These are phyloP conservation scores for Trapa incisa DNA, from an alignment of 345 rosid genomes.

Conservation along the genomic window DNA sequence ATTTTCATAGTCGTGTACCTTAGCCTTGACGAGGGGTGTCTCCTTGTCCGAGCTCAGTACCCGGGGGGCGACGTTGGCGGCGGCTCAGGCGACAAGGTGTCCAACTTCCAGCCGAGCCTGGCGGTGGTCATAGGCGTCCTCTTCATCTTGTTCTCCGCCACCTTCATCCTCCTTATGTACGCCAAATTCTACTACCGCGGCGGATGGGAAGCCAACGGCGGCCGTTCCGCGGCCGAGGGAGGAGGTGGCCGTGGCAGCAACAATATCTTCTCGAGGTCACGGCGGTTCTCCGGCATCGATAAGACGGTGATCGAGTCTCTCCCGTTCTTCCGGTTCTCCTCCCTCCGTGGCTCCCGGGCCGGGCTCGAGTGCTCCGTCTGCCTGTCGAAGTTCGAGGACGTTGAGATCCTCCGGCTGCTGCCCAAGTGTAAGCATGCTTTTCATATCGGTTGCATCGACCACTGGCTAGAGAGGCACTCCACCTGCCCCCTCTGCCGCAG, in stretches of 20 bases:
- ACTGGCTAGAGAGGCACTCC: conserved; percentile 83
- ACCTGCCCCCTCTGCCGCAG: conserved; percentile 81
- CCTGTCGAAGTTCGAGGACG: conserved; percentile 66
- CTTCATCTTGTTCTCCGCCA: conserved; percentile 46
- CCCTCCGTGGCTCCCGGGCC: conserved; percentile 55
- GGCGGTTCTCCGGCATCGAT: conserved; percentile 71
- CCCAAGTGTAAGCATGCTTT: conserved; percentile 87
- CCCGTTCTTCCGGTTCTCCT: conserved; percentile 77
- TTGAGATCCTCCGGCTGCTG: conserved; percentile 57
- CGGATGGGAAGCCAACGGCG: no score
- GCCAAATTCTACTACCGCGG: conserved; percentile 32
- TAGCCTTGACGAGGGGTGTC: neutral
- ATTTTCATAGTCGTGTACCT: neutral
- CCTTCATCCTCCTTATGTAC: conserved; percentile 52
- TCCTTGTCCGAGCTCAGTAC: neutral
- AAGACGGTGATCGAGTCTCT: conserved; percentile 64
- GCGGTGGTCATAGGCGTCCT: conserved; percentile 75
- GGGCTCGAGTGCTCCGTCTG: conserved; percentile 91
- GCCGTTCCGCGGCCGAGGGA: no score
- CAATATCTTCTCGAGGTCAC: conserved; percentile 18
- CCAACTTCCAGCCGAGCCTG: conserved; percentile 68
- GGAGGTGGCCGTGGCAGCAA: no score
- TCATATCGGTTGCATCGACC: conserved; percentile 71
- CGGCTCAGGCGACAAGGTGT: conserved; percentile 14
- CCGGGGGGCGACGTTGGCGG: neutral